Conservation (phyloP, 176 grass and related monocot genomes). For the Carex kokanica region DNA sequence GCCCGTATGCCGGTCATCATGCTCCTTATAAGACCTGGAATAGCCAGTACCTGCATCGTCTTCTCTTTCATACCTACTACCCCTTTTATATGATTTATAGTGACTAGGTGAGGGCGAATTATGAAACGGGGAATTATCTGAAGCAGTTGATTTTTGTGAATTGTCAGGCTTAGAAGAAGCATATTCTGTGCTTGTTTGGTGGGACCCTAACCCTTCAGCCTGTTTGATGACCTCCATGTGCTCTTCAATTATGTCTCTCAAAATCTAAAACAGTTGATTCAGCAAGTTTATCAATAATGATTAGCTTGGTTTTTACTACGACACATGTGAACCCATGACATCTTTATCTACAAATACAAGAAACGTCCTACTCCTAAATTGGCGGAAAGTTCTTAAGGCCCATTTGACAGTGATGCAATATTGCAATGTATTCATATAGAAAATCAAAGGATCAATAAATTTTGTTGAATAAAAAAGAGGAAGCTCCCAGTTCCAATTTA, state of each 20-base stretch:
- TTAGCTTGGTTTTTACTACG: neutral
- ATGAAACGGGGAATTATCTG: constrained; percentile 32
- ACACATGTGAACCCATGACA: neutral
- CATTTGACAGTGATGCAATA: neutral
- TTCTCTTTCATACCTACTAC: neutral
- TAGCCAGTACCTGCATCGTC: constrained; percentile 27
- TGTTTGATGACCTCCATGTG: constrained; percentile 96
- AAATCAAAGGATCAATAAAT: neutral
- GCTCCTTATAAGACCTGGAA: constrained; percentile 44
- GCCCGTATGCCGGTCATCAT: constrained; percentile 25
- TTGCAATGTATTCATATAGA: neutral
- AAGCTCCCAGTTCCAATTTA: neutral
- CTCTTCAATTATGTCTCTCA: constrained; percentile 97
- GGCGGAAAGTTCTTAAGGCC: neutral
- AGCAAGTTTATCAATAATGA: neutral
- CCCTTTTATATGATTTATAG: constrained; percentile 35
- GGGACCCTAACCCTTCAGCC: constrained; percentile 54
- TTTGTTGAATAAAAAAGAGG: neutral
- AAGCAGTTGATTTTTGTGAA: constrained; percentile 26
- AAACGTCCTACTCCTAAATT: neutral
- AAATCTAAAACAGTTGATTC: constrained; percentile 47
- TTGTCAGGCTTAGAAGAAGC: constrained; percentile 22
- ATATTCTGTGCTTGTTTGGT: constrained; percentile 38
- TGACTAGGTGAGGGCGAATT: constrained; percentile 29
- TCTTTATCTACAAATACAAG: neutral